phyloP scores from a whole-genome alignment of 805 yeast species.

The Schizosaccharomyces lindneri region DNA sequence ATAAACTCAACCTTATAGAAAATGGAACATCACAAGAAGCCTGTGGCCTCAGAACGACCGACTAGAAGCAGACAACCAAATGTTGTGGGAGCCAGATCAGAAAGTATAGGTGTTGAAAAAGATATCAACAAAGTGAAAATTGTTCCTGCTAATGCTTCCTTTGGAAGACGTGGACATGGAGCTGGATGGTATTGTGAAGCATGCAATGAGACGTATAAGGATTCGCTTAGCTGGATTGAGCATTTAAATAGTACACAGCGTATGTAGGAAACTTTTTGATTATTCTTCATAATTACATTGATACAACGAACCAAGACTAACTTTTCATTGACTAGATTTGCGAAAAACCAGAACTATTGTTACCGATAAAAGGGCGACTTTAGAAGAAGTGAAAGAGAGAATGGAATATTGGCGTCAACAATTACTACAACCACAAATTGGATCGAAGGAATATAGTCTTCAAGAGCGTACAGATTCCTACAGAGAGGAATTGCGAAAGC shows the following conservation, averaged over 20 bases:
- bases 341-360: background rate
- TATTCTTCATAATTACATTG: background rate
- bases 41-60: too few species aligned
- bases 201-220: conserved; percentile 62
- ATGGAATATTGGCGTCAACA: background rate
- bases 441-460: background rate
- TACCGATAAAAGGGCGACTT: background rate
- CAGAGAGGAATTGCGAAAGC: background rate
- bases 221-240: conserved; percentile 55
- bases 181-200: conserved; percentile 69
- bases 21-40: too few species aligned
- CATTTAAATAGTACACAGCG: conserved; percentile 59
- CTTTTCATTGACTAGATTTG: background rate
- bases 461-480: background rate
- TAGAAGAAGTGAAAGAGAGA: background rate
- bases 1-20: background rate
- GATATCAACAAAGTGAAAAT: conserved; percentile 15
- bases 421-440: background rate
- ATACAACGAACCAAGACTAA: background rate
- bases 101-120: conserved; percentile 12
- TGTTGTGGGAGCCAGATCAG: conserved; percentile 8
- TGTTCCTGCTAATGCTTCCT: conserved; percentile 15
- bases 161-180: conserved; percentile 23
- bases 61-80: background rate
- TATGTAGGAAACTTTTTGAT: background rate